Evolutionary conservation across 2,329 filamentous ascomycete genomes (phyloP).

Genomic region (Sphaerulina populicola): DNA sequence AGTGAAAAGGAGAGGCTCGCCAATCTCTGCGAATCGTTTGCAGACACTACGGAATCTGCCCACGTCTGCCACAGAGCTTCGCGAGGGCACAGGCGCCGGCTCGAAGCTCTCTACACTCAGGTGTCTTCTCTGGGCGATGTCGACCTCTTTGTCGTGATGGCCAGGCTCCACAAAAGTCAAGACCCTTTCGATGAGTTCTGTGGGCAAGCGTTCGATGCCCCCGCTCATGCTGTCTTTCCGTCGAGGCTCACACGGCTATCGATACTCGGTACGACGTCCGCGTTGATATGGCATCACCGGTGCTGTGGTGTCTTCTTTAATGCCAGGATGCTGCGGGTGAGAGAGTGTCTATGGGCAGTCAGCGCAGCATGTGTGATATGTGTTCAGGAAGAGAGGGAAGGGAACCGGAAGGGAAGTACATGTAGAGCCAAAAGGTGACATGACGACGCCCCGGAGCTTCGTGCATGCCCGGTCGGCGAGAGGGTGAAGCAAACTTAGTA

Average conservation of each 20-base stretch:
- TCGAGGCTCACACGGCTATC: not conserved
- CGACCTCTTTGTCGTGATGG: slow-evolving; percentile 44
- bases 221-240: slow-evolving; percentile 1
- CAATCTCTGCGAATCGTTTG: slow-evolving; percentile 44
- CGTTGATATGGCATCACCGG: not conserved
- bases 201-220: slow-evolving; percentile 20
- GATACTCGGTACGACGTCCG: not conserved
- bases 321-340: not conserved
- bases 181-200: slow-evolving; percentile 45
- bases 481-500: slow-evolving; percentile 8
- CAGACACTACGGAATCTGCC: slow-evolving; percentile 43
- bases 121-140: slow-evolving; percentile 44
- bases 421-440: slow-evolving; percentile 6
- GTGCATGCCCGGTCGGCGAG: slow-evolving; percentile 8
- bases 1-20: slow-evolving; percentile 45
- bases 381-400: not conserved
- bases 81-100: slow-evolving; percentile 36
- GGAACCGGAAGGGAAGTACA: too few relatives aligned
- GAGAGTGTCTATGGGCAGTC: not conserved
- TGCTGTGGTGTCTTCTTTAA: not conserved
- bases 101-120: slow-evolving; percentile 48
- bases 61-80: slow-evolving; percentile 39
- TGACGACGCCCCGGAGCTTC: slow-evolving; percentile 4
- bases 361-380: not conserved
- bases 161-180: slow-evolving; percentile 45